Evolutionary conservation across 768 basidiomycete genomes (phyloP).

Genomic region (Phlebiopsis gigantea): DNA sequence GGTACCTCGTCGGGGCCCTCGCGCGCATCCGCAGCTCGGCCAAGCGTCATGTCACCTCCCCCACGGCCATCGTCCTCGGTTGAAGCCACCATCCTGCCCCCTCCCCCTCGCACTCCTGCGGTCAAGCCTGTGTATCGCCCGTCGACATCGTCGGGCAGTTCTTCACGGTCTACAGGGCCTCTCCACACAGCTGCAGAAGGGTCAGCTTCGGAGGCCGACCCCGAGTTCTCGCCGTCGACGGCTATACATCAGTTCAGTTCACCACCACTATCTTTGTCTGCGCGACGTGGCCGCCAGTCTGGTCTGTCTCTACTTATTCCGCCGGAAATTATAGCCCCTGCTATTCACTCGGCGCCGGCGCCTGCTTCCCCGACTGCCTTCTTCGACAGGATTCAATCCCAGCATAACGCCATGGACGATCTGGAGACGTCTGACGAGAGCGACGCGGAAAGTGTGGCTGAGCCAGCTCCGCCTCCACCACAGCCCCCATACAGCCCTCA

Average conservation of each 20-base stretch:
- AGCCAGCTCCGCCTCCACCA: constrained; percentile 2
- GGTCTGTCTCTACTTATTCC: constrained; percentile 35
- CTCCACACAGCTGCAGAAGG: constrained; percentile 7
- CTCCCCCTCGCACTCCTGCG: constrained; percentile 36
- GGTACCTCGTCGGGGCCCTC: constrained; percentile 16
- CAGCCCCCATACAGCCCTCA: neutral
- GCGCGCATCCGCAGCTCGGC: constrained; percentile 15
- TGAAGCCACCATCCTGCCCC: constrained; percentile 48
- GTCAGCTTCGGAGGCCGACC: constrained; percentile 7
- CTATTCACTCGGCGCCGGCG: constrained; percentile 56
- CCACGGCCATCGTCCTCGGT: constrained; percentile 59
- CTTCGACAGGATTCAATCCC: constrained; percentile 69
- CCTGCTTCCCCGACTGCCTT: constrained; percentile 65
- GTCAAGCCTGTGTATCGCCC: constrained; percentile 20
- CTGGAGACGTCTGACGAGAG: constrained; percentile 51
- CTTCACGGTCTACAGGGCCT: constrained; percentile 7
- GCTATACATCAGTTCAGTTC: neutral
- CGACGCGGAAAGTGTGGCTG: constrained; percentile 18
- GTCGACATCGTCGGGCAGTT: constrained; percentile 17
- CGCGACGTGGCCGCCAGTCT: constrained; percentile 19
- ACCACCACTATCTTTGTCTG: constrained; percentile 10
- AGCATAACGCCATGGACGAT: constrained; percentile 71
- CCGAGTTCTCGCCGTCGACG: neutral
- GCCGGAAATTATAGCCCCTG: constrained; percentile 33
- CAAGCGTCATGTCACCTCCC: constrained; percentile 47